Percentiles rank a stretch among this genome's conserved stretches.
Conservation (phyloP, 2,329 filamentous ascomycete genomes). For the Fusarium gaditjirri region DNA sequence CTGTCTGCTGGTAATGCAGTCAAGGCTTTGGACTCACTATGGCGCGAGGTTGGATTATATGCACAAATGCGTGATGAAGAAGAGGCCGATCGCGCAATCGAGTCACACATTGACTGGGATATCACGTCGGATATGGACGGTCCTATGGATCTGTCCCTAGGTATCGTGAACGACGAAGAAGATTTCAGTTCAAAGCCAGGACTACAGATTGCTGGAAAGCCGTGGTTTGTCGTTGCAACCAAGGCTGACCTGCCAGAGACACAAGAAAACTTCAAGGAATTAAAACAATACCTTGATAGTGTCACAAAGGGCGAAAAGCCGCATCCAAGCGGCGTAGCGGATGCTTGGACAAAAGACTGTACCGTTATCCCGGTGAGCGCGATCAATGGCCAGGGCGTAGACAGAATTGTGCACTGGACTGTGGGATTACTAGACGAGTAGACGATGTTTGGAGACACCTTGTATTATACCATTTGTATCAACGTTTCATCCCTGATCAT, state of each 20-base stretch:
- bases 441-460: neutral
- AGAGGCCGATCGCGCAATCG: conserved; percentile 72
- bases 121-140: conserved; percentile 58
- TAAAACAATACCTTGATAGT: conserved; percentile 76
- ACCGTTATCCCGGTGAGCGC: conserved; percentile 87
- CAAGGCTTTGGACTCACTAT: conserved; percentile 79
- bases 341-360: conserved; percentile 69
- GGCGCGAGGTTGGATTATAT: conserved; percentile 91
- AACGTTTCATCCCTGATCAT: conserved; percentile 27
- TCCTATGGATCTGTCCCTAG: conserved; percentile 41
- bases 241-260: conserved; percentile 88
- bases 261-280: conserved; percentile 75
- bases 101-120: conserved; percentile 66
- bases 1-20: conserved; percentile 83
- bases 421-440: conserved; percentile 71
- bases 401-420: conserved; percentile 77
- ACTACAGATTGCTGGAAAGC: conserved; percentile 90
- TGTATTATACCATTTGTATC: conserved; percentile 41
- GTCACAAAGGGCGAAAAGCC: conserved; percentile 70
- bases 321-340: conserved; percentile 77
- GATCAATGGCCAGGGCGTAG: conserved; percentile 85
- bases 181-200: conserved; percentile 44
- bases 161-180: conserved; percentile 24
- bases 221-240: conserved; percentile 95
- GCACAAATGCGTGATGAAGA: conserved; percentile 80